Evolutionary conservation across 1,139 yeast species (phyloP).

Genomic region (Pichia sp.): DNA sequence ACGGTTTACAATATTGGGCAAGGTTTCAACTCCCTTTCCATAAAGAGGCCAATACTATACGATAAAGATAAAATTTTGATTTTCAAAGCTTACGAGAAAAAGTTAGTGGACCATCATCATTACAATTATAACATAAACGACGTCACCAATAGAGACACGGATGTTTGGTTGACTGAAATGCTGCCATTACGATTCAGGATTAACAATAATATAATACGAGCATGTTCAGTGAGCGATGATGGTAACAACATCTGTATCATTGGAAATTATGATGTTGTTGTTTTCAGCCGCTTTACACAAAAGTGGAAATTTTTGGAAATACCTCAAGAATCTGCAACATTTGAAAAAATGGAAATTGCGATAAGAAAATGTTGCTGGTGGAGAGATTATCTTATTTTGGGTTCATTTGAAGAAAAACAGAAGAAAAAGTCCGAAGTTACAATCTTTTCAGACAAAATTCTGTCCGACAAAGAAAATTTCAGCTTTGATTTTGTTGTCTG

Average conservation of each 20-base stretch:
- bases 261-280: conserved; percentile 33
- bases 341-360: conserved; percentile 29
- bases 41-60: conserved; percentile 32
- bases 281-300: conserved; percentile 30
- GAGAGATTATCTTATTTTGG: conserved; percentile 30
- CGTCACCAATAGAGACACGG: conserved; percentile 29
- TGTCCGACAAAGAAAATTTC: conserved; percentile 23
- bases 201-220: conserved; percentile 28
- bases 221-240: conserved; percentile 34
- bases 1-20: conserved; percentile 26
- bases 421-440: conserved; percentile 27
- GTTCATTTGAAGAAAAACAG: conserved; percentile 20
- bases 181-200: conserved; percentile 30
- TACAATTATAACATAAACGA: conserved; percentile 20
- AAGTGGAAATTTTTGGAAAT: conserved; percentile 35
- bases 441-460: conserved; percentile 26
- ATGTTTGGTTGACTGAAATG: conserved; percentile 30
- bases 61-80: conserved; percentile 27
- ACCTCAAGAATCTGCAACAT: conserved; percentile 25
- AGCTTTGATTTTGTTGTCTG: conserved; percentile 29
- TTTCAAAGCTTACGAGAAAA: conserved; percentile 33
- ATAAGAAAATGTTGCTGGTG: conserved; percentile 32
- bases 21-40: conserved; percentile 25
- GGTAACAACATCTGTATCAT: conserved; percentile 36
- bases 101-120: conserved; percentile 30